Percentiles rank a stretch among this genome's conserved stretches.
These are phyloP conservation scores for Daedaleopsis nitida DNA, from an alignment of 768 basidiomycete species.

Conservation along the genomic window DNA sequence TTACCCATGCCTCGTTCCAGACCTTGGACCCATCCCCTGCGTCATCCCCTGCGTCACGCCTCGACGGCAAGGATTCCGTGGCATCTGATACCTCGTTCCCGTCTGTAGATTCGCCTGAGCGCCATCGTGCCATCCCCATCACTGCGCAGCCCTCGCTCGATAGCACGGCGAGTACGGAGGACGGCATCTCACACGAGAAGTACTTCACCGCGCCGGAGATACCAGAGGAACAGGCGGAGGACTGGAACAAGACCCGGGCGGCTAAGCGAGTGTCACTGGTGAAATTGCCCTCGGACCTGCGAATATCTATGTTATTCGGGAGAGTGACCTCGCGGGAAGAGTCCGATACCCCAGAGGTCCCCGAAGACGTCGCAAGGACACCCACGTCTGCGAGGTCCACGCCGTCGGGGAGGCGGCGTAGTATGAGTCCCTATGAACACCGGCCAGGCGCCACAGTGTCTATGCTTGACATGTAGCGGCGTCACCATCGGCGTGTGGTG, in stretches of 20 bases:
- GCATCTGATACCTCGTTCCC: constrained; percentile 13
- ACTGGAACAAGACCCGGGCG: constrained; percentile 84
- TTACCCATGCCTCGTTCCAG: constrained; percentile 5
- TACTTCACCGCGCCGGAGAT: constrained; percentile 49
- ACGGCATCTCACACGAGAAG: constrained; percentile 41
- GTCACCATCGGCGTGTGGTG: neutral
- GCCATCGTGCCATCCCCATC: constrained; percentile 17
- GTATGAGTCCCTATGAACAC: constrained; percentile 17
- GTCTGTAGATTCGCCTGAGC: constrained; percentile 15
- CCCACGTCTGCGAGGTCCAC: constrained; percentile 9
- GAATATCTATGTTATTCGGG: constrained; percentile 32
- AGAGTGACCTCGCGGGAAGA: constrained; percentile 23
- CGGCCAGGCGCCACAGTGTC: constrained; percentile 22
- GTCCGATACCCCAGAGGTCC: constrained; percentile 10
- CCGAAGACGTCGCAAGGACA: constrained; percentile 6
- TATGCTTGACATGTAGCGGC: constrained; percentile 23
- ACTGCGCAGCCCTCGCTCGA: constrained; percentile 24
- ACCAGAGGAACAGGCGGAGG: constrained; percentile 75
- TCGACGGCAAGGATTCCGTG: constrained; percentile 1
- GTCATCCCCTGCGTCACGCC: constrained; percentile 16
- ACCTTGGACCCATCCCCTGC: constrained; percentile 20
- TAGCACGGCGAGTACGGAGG: constrained; percentile 20
- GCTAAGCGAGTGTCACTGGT: constrained; percentile 86
- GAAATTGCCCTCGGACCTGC: constrained; percentile 61
- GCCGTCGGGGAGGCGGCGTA: constrained; percentile 11